phyloP scores from a whole-genome alignment of 2,329 filamentous ascomycete species.

The Penicillium sclerotiorum region DNA sequence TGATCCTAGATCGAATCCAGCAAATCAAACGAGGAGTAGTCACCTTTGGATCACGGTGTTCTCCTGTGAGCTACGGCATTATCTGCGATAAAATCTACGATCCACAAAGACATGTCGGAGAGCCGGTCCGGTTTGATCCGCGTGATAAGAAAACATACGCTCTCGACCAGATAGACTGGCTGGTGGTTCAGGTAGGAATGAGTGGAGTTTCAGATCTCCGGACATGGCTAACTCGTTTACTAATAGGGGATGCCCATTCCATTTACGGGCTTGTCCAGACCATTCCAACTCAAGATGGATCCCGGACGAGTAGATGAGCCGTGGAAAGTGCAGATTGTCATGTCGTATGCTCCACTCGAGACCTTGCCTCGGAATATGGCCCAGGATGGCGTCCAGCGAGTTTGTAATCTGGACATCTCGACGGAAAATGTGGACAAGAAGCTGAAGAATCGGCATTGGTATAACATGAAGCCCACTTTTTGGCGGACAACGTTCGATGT shows the following conservation, averaged over 20 bases:
- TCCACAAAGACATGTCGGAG: constrained; percentile 29
- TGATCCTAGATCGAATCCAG: constrained; percentile 38
- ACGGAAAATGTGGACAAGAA: constrained; percentile 34
- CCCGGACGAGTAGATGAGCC: constrained; percentile 23
- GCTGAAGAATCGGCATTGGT: constrained; percentile 41
- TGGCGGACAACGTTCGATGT: constrained; percentile 36
- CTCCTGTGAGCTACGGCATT: constrained; percentile 41
- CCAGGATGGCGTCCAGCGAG: constrained; percentile 24
- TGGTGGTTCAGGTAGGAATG: constrained; percentile 36
- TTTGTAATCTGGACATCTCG: constrained; percentile 35
- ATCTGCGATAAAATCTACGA: constrained; percentile 36
- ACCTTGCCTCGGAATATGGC: constrained; percentile 29
- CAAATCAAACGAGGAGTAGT: constrained; percentile 28
- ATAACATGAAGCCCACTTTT: constrained; percentile 33
- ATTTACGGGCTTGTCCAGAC: constrained; percentile 26
- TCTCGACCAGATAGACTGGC: constrained; percentile 39
- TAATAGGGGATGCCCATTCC: constrained; percentile 24
- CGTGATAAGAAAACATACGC: constrained; percentile 37
- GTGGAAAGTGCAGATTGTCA: constrained; percentile 37
- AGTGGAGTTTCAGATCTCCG: too few species aligned
- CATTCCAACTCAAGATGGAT: constrained; percentile 31
- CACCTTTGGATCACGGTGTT: constrained; percentile 35
- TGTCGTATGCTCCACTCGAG: constrained; percentile 27
- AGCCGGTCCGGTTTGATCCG: constrained; percentile 31
- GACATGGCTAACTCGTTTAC: too few species aligned